Evolutionary conservation across 495 filamentous ascomycete species (phyloP), one percentile per base, ranked within the genome.

Genomic region (Hypoxylon fragiforme): DNA sequence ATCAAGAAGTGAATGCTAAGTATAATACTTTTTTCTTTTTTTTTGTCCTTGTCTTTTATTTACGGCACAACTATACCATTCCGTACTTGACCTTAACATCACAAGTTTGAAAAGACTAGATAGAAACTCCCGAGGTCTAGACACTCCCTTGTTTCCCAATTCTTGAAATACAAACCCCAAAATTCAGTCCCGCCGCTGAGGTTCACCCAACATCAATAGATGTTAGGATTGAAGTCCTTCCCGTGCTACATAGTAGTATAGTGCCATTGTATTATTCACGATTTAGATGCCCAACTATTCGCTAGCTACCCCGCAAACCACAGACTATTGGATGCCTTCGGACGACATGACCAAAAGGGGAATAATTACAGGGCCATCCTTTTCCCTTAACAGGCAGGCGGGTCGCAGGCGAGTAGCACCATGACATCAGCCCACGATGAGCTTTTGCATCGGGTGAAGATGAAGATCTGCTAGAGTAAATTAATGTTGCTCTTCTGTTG

Each of bases 381-480:
- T 19, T 51, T 30, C 28, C 58, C 52, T 22, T 19, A 47, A 56
- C 56, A 62, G 58, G 58, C 52, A 56, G 48, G 51, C 37, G 26
- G 38, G 38, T 22, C 51, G 58, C 52, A 56, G 48, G 51, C 37
- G 26, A 37, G 38, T 22, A 37, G 43, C 41, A 34, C 5, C 7
- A 21, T 62, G 51, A 62, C 58, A 50, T 62, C 58, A 56, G 20
- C 31, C 36, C 8, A 28, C 19, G 28, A 16, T 21, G 24, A 21
- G 31, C 20, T 15, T 47, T 35, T 44, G 47, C 34, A 44, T 34
- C 18, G 15, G 24, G 48, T 52, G 43, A 49, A 62, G 52, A 56
- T 62, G 30, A 52, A 53, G 58, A 62, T 57, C 58, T 52, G 13
- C 58, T 49, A 44, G 31, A 56, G 37, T 44, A 52, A 62, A 62